Conservation (phyloP, 371 early-diverging fungal genomes). For the Blakeslea trispora region DNA sequence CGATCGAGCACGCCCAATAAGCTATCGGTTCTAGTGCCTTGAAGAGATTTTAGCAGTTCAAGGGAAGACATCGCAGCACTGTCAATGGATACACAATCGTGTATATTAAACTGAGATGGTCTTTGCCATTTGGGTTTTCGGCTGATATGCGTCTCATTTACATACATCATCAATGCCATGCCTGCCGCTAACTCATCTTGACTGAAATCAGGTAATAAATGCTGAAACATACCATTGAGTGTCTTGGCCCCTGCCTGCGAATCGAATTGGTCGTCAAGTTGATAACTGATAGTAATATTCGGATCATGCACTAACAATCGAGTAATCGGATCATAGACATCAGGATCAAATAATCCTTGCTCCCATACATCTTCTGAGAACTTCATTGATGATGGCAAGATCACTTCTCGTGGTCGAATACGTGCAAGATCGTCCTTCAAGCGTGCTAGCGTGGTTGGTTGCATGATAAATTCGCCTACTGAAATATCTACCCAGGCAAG, state of each 20-base stretch:
- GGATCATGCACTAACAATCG: conserved; percentile 15
- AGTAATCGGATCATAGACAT: conserved; percentile 24
- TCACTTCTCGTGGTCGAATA: conserved; percentile 83
- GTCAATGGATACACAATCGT: conserved; percentile 60
- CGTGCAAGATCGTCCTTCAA: conserved; percentile 76
- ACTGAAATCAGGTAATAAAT: conserved; percentile 15
- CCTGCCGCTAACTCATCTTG: conserved; percentile 52
- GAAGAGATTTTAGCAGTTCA: conserved; percentile 55
- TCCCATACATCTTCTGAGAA: conserved; percentile 11
- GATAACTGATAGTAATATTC: conserved; percentile 33
- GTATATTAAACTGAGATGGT: conserved; percentile 47
- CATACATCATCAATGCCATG: conserved; percentile 54
- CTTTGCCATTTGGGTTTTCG: conserved; percentile 46
- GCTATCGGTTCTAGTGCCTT: conserved; percentile 57
- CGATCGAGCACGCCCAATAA: conserved; percentile 69
- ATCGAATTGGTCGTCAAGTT: conserved; percentile 21
- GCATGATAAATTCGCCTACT: conserved; percentile 86
- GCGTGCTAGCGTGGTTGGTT: conserved; percentile 45
- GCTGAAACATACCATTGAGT: conserved; percentile 12
- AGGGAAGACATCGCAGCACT: conserved; percentile 60
- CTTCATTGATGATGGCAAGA: conserved; percentile 52
- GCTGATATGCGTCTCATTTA: conserved; percentile 57
- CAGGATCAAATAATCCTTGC: conserved; percentile 15
- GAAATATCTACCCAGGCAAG: conserved; percentile 92
- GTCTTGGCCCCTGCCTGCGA: conserved; percentile 12